Evolutionary conservation across 371 early-diverging fungal species (phyloP), one percentile per base, ranked within the genome.

Genomic region (Lichtheimia ornata): DNA sequence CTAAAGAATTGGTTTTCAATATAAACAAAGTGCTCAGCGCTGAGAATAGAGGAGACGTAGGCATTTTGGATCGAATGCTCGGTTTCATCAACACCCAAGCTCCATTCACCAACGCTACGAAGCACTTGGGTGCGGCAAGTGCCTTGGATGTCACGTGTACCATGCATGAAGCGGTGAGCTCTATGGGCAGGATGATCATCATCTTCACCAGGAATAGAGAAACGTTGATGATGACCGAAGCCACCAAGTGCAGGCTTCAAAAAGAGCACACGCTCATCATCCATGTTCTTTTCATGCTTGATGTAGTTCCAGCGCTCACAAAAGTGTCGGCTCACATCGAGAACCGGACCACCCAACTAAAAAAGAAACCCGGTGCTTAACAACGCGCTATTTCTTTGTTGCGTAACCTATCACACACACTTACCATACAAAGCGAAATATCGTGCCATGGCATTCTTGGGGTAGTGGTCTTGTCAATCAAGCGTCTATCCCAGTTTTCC

Each of bases 381-480:
- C 35, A 9, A 35, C 35, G 35, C 35, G 35, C 43, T 56, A 47
- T 14, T 57, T 0, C n/a, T 27, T 12, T n/a, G 42, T 15, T 30
- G 27, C 22, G 20, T 42, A 22, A 22, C 15, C 9, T n/a, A 35
- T 35, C 27, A 47, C 51, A 55, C 65, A 65, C 15, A 73, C 61
- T 63, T 70, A 77, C 84, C 80, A 92, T 77, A 55, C 84, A 88
- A 53, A 91, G 71, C 5, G 90, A 88, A 18, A 96, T 86, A 64
- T 97, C 97, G 74, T 97, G 97, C 97, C 97, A 97, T 18, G 96
- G 95, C 96, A 97, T 93, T 56, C 97, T 84, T n/a, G 94, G 86
- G 5, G 82, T 71, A 18, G 61, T 66, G 15, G 79, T 72, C 47
- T 88, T 83, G 65, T 91, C 85, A 51, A 92, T 82, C 53, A 89